A percentile compares a stretch with the other conserved stretches of the same genome.
Evolutionary conservation across 139 green algal species (phyloP).

Genomic region (Nannochloris sp.): DNA sequence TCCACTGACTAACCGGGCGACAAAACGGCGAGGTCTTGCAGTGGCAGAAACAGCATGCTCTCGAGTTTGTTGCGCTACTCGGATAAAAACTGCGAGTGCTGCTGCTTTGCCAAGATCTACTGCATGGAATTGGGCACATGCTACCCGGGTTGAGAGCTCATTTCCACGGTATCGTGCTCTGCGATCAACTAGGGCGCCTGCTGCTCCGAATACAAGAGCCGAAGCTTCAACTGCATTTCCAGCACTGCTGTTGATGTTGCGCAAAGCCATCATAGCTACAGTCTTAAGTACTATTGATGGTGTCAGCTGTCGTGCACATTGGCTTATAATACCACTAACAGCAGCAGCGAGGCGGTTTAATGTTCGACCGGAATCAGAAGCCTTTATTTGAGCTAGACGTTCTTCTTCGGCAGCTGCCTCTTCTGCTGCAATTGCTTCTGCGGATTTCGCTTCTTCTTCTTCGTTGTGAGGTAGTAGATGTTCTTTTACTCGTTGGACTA

Average conservation of each 20-base stretch:
- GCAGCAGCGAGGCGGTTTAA: not conserved
- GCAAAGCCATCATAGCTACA: slow-evolving; percentile 7
- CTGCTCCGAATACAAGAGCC: not conserved
- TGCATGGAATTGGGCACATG: not conserved
- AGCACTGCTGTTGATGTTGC: not conserved
- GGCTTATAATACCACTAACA: not conserved
- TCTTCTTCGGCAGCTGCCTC: not conserved
- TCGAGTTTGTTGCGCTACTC: not conserved
- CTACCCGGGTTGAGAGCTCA: not conserved
- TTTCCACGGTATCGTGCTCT: not conserved
- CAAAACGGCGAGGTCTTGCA: not conserved
- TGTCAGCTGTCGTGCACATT: not conserved
- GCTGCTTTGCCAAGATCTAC: not conserved
- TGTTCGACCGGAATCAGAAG: not conserved
- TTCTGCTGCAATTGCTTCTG: not conserved
- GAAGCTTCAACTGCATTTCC: not conserved
- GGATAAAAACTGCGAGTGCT: not conserved
- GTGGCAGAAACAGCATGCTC: not conserved
- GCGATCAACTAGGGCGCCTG: slow-evolving; percentile 1
- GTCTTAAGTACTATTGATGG: not conserved
- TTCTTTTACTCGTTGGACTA: slow-evolving; percentile 20
- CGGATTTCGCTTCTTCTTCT: not conserved
- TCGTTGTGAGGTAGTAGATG: slow-evolving; percentile 20
- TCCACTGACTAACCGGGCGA: not conserved
- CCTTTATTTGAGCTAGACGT: not conserved